Evolutionary conservation across 331 rosid species (phyloP).

Genomic region (Saraca asoca): DNA sequence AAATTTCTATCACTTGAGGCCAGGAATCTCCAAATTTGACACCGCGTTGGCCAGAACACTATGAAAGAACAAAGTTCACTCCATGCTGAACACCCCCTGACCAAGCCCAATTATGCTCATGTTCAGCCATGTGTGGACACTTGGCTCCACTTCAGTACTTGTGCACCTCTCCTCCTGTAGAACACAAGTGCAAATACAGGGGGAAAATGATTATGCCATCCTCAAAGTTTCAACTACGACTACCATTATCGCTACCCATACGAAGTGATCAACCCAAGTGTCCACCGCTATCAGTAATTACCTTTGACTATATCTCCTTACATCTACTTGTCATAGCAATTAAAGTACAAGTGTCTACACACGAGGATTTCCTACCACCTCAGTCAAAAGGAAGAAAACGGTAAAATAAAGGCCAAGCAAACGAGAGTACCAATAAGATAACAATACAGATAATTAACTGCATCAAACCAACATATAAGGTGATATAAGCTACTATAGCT

Average conservation of each 20-base stretch:
- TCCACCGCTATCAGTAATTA: slow-evolving; percentile 74
- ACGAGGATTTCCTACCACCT: slow-evolving; percentile 41
- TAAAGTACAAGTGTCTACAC: slow-evolving; percentile 43
- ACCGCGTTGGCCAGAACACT: slow-evolving; percentile 46
- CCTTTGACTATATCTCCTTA: slow-evolving; percentile 59
- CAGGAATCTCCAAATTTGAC: slow-evolving; percentile 51
- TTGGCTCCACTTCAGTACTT: slow-evolving; percentile 73
- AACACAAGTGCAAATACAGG: slow-evolving; percentile 99
- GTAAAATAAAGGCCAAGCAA: slow-evolving; percentile 4
- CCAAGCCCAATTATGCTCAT: slow-evolving; percentile 52
- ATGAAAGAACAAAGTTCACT: slow-evolving; percentile 58
- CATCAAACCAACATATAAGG: slow-evolving; percentile 58
- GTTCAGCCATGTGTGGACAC: slow-evolving; percentile 88
- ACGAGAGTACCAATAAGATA: slow-evolving; percentile 32
- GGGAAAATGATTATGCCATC: slow-evolving; percentile 97
- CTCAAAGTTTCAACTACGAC: slow-evolving; percentile 87
- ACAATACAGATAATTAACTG: slow-evolving; percentile 39
- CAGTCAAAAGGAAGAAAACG: slow-evolving; percentile 5
- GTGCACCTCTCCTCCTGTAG: slow-evolving; percentile 96
- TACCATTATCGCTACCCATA: slow-evolving; percentile 81
- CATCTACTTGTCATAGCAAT: slow-evolving; percentile 55
- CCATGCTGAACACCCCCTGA: slow-evolving; percentile 60
- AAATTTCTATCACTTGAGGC: slow-evolving; percentile 43
- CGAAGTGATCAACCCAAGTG: slow-evolving; percentile 70
- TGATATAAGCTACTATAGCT: slow-evolving; percentile 62